phyloP scores from a whole-genome alignment of 805 yeast species.

The Zygosaccharomyces rouxii region DNA sequence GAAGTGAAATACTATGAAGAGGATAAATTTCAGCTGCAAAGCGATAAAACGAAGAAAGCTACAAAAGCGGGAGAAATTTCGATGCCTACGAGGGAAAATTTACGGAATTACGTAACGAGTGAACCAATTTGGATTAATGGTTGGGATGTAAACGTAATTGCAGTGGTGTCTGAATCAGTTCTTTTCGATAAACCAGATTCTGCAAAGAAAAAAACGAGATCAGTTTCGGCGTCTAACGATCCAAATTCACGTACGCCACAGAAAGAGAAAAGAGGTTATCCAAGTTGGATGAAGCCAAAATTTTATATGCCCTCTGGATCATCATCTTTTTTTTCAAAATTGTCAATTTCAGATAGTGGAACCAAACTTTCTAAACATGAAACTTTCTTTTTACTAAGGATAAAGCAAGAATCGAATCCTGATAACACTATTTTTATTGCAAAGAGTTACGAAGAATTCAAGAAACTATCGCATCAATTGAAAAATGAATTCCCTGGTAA shows the following conservation, averaged over 20 bases:
- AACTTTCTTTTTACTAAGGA: constrained; percentile 48
- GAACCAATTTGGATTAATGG: constrained; percentile 46
- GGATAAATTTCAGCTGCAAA: constrained; percentile 30
- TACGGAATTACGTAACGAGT: constrained; percentile 32
- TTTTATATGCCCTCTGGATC: constrained; percentile 21
- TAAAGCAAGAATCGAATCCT: constrained; percentile 33
- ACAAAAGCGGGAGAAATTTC: constrained; percentile 34
- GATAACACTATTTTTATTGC: constrained; percentile 44
- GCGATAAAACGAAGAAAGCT: constrained; percentile 30
- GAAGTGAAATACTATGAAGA: constrained; percentile 47
- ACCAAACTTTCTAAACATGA: constrained; percentile 9
- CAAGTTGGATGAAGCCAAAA: constrained; percentile 32
- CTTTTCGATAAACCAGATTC: constrained; percentile 9
- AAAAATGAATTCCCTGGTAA: constrained; percentile 64
- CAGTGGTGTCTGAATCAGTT: constrained; percentile 42
- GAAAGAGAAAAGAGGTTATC: constrained; percentile 4
- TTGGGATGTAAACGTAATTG: constrained; percentile 59
- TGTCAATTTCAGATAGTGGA: constrained; percentile 19
- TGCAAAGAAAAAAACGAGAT: constrained; percentile 4
- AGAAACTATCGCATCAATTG: constrained; percentile 48
- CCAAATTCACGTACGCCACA: constrained; percentile 9
- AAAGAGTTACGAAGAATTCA: constrained; percentile 67
- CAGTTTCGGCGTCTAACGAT: neutral
- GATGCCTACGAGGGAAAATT: constrained; percentile 40
- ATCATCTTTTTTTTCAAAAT: constrained; percentile 27